Evolutionary conservation across 2,329 filamentous ascomycete species (phyloP), one percentile per base, ranked within the genome.

Genomic region (Penicillium crustosum): DNA sequence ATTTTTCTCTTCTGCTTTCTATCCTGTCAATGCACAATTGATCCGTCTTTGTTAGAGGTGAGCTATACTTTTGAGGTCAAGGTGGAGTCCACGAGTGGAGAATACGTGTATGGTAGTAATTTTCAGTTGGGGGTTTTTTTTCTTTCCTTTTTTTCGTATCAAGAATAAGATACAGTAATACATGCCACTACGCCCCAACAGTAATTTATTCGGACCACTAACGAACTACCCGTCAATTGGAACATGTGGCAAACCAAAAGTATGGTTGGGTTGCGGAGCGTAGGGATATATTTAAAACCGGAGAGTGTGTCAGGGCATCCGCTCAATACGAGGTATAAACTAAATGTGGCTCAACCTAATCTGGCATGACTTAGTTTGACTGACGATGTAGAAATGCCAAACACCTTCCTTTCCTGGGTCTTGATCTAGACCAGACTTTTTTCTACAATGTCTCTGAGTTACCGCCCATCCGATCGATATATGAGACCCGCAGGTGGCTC

Each of bases 401-500:
- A 42, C 25, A 31, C 29, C 35, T 53, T 53, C 49, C 49, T 36
- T 42, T 53, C 9, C 29, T 7, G 36, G 29, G n/a, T 53, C 43
- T n/a, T 9, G 23, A 48, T 25, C 29, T 10, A 31, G 27, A 29
- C 49, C 17, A 31, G 29, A 6, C 2, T 42, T n/a, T 13, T 57
- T 57, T n/a, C n/a, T 23, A 29, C n/a, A 27, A 48, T 48, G 49
- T 57, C 49, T 48, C 27, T 42, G 43, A 43, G 49, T 48, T 53
- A 38, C 42, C 42, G 53, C 21, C 7, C 19, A 42, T 48, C 55
- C 55, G 55, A 57, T 57, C 43, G 36, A 53, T 57, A n/a, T 44
- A 41, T 48, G 49, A 57, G 27, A 53, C 36, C 17, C 43, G 29
- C 49, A 48, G 21, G 10, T 53, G 8, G 21, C 10, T 23, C 19